These are phyloP conservation scores for Blastobotrys illinoisensis DNA, from an alignment of 1,139 yeast species.

Conservation along the genomic window DNA sequence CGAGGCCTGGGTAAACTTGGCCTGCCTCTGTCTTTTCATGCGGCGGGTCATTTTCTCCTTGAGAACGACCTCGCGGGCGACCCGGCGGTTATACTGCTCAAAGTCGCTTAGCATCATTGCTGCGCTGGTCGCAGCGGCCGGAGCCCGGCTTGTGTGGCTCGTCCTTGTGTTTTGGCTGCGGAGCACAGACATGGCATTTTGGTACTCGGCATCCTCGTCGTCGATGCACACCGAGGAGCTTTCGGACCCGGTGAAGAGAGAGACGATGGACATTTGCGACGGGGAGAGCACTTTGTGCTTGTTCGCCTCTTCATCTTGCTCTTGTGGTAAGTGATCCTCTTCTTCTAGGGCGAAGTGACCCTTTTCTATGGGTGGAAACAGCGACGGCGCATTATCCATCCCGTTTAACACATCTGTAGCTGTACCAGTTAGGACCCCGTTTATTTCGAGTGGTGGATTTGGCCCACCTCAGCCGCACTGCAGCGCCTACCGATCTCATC, in stretches of 20 bases:
- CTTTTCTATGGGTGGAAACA: neutral
- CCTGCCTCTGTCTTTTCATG: slow-evolving; percentile 18
- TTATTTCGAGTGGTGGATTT: neutral
- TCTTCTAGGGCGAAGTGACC: neutral
- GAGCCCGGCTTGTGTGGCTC: slow-evolving; percentile 4
- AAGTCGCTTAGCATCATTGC: slow-evolving; percentile 31
- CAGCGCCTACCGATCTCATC: too few species aligned
- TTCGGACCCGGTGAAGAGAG: slow-evolving; percentile 26
- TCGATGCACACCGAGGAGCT: slow-evolving; percentile 29
- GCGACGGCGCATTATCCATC: neutral
- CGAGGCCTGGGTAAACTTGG: slow-evolving; percentile 13
- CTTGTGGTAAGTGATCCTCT: neutral
- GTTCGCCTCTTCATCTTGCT: slow-evolving; percentile 2
- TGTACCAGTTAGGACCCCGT: neutral
- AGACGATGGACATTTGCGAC: neutral
- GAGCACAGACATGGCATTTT: slow-evolving; percentile 22
- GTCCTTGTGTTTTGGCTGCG: slow-evolving; percentile 9
- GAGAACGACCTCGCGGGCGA: slow-evolving; percentile 34
- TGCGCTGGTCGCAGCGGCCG: neutral
- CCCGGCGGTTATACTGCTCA: slow-evolving; percentile 34
- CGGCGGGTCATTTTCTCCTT: slow-evolving; percentile 24
- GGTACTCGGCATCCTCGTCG: slow-evolving; percentile 28
- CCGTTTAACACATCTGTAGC: neutral
- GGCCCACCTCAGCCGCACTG: neutral
- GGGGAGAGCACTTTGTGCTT: slow-evolving; percentile 5